phyloP scores from a whole-genome alignment of 2,329 filamentous ascomycete species.

The Venturia nashicola region DNA sequence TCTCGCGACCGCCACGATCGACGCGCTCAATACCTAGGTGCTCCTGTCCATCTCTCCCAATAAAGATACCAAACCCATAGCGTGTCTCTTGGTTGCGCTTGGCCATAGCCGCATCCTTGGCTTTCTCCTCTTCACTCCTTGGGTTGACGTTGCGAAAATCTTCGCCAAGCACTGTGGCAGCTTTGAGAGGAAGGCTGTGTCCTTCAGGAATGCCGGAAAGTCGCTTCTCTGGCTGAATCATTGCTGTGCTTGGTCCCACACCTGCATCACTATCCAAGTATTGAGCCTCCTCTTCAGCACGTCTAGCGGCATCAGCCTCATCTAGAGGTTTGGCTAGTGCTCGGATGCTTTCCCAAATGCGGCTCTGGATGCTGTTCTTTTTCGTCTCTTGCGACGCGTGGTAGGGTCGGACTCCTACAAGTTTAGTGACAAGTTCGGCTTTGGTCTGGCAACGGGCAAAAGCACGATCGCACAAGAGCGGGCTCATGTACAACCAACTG shows the following conservation, averaged over 20 bases:
- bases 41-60: conserved; percentile 46
- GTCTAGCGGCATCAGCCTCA: not conserved
- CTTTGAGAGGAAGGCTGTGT: not conserved
- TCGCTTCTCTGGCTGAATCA: not conserved
- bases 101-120: conserved; percentile 1
- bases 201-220: not conserved
- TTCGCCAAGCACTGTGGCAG: not conserved
- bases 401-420: conserved; percentile 40
- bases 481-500: conserved; percentile 62
- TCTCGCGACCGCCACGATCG: conserved; percentile 20
- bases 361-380: not conserved
- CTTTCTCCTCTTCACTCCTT: not conserved
- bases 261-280: not conserved
- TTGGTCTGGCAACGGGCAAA: conserved; percentile 59
- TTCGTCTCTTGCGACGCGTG: conserved; percentile 19
- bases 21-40: conserved; percentile 49
- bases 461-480: conserved; percentile 57
- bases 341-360: conserved; percentile 5
- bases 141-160: conserved; percentile 3
- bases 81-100: conserved; percentile 10
- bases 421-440: conserved; percentile 53
- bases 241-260: not conserved
- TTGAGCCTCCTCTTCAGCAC: not conserved
- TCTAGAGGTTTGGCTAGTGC: not conserved
- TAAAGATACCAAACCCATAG: conserved; percentile 46